Evolutionary conservation across 2,329 filamentous ascomycete genomes (phyloP), one percentile per base, ranked within the genome.

Genomic region (Sporothrix protearum): DNA sequence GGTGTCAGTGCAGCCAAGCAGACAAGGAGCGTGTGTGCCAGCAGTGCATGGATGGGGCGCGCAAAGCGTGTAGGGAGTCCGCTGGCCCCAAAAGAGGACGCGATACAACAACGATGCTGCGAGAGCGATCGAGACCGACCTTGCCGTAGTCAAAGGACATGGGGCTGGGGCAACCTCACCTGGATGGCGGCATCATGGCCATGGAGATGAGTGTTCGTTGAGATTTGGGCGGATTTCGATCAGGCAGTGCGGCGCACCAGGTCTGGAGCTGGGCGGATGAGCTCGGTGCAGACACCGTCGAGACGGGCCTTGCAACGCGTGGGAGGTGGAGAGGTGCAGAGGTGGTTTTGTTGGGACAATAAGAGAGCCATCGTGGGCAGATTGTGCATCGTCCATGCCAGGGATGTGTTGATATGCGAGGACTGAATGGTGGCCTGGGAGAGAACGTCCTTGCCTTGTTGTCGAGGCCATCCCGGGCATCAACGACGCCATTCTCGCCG

Each of bases 401-500:
- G 49, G 49, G 16, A 51, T 51, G n/a, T 51, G 49, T 2, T 51
- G n/a, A 22, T 51, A n/a, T 8, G 49, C n/a, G 10, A 51, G n/a
- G n/a, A n/a, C 9, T n/a, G 49, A 22, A 22, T 22, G n/a, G 49
- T 10, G 47, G 47, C 16, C 47, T 5, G 9, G 47, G 47, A 49
- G 47, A 49, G n/a, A n/a, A n/a, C n/a, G n/a, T n/a, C n/a, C n/a
- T n/a, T n/a, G n/a, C n/a, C n/a, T n/a, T n/a, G n/a, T n/a, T n/a
- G n/a, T 73, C 33, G 53, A 49, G 51, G 71, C 63, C 2, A 28
- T 72, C 30, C 71, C 72, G 2, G 70, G 70, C 6, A 30, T 68
- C 12, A 63, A 71, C 42, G 10, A 53, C 3, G 16, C 49, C 1
- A 71, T 73, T 5, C n/a, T 81, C 16, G 71, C 75, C 72, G 10